A percentile compares a stretch with the other conserved stretches of the same genome.
Evolutionary conservation across 352 stramenopile species (phyloP).

Genomic region (Globisporangium nodosum): DNA sequence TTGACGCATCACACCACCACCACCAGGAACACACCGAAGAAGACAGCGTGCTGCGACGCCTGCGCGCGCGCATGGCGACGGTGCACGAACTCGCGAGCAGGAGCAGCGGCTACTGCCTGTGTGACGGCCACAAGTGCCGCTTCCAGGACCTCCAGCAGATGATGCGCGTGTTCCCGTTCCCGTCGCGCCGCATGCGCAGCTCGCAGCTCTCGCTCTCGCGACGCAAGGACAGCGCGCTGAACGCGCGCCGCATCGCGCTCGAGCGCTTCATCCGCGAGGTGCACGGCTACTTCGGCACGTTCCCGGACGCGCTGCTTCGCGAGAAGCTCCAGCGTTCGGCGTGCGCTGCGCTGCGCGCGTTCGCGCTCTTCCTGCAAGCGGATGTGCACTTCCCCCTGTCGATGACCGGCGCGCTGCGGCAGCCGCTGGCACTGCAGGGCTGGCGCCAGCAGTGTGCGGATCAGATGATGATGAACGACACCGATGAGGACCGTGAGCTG

Average conservation of each 20-base stretch:
- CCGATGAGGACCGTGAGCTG: not conserved
- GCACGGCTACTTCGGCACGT: constrained; percentile 36
- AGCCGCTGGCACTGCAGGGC: constrained; percentile 33
- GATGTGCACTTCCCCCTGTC: constrained; percentile 38
- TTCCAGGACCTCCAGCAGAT: constrained; percentile 37
- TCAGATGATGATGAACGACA: constrained; percentile 24
- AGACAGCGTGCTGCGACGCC: constrained; percentile 5
- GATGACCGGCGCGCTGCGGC: constrained; percentile 23
- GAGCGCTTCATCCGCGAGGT: constrained; percentile 36
- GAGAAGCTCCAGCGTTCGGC: constrained; percentile 30
- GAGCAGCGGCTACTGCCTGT: constrained; percentile 23
- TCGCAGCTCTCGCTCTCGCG: constrained; percentile 21
- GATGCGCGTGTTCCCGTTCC: constrained; percentile 32
- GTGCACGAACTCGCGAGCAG: not conserved
- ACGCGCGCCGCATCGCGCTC: constrained; percentile 30
- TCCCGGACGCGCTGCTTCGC: constrained; percentile 24
- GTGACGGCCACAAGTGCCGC: constrained; percentile 27
- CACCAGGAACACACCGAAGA: not conserved
- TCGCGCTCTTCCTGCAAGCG: constrained; percentile 42
- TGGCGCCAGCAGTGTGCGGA: constrained; percentile 56
- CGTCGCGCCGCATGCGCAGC: constrained; percentile 23
- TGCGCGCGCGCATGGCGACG: constrained; percentile 5
- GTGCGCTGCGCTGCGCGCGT: constrained; percentile 43
- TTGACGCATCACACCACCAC: not conserved
- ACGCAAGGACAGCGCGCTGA: constrained; percentile 21